Evolutionary conservation across 2,329 filamentous ascomycete species (phyloP).

Genomic region (Aureobasidium sp.): DNA sequence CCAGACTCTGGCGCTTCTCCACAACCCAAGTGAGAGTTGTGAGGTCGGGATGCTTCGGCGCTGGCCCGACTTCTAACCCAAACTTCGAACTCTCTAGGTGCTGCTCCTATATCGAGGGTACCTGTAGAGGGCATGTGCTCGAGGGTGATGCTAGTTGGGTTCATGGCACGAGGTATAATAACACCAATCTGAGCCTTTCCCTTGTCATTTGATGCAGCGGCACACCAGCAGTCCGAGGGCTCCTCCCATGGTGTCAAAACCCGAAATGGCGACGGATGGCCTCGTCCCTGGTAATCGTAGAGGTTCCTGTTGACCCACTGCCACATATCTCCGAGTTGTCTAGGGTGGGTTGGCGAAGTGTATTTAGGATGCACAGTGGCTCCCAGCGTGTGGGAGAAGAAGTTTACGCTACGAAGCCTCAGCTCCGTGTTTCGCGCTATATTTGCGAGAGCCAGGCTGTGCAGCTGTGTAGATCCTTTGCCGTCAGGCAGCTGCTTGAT

Average conservation of each 20-base stretch:
- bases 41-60: slow-evolving; percentile 17
- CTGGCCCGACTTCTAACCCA: slow-evolving; percentile 30
- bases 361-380: slow-evolving; percentile 53
- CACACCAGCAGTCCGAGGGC: slow-evolving; percentile 83
- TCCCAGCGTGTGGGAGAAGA: slow-evolving; percentile 58
- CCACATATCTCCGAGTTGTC: neutral
- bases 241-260: slow-evolving; percentile 67
- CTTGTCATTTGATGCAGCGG: slow-evolving; percentile 40
- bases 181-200: slow-evolving; percentile 59
- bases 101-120: slow-evolving; percentile 32
- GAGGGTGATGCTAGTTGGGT: slow-evolving; percentile 34
- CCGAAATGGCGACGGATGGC: slow-evolving; percentile 19
- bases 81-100: slow-evolving; percentile 37
- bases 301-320: slow-evolving; percentile 6
- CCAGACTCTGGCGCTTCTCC: slow-evolving; percentile 17
- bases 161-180: slow-evolving; percentile 28
- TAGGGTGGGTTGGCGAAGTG: slow-evolving; percentile 49
- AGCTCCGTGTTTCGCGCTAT: slow-evolving; percentile 22
- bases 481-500: slow-evolving; percentile 11
- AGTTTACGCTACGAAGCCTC: slow-evolving; percentile 53
- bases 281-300: neutral
- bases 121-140: slow-evolving; percentile 38
- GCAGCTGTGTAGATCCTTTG: slow-evolving; percentile 18
- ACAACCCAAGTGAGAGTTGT: neutral
- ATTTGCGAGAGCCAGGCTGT: slow-evolving; percentile 24